These are phyloP conservation scores for Syzygium aqueum DNA, from an alignment of 345 rosid species.

Conservation along the genomic window DNA sequence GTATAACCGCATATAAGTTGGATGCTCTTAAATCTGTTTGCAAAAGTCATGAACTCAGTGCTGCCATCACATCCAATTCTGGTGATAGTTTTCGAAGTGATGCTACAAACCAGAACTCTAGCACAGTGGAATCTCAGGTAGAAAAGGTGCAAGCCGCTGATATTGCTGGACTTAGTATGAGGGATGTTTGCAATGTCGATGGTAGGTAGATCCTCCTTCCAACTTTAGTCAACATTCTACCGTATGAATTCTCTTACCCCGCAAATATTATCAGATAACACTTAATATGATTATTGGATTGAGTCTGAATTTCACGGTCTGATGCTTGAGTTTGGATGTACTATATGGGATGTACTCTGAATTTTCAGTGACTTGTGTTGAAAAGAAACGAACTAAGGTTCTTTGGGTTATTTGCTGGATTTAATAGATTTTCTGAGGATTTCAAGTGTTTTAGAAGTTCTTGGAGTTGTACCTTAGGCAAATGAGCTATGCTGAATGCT, in stretches of 20 bases:
- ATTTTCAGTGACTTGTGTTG: not conserved
- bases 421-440: not conserved
- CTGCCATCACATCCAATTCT: constrained; percentile 7
- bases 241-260: not conserved
- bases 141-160: constrained; percentile 17
- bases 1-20: constrained; percentile 70
- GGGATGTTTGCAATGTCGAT: constrained; percentile 9
- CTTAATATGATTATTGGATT: not conserved
- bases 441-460: not conserved
- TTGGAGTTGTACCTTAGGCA: not conserved
- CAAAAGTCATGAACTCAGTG: constrained; percentile 27
- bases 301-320: not conserved
- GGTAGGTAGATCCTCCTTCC: constrained; percentile 25
- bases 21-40: constrained; percentile 88
- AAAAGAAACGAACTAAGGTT: not conserved
- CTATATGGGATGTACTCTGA: not conserved
- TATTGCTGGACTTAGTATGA: constrained; percentile 17
- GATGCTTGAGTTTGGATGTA: not conserved
- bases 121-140: constrained; percentile 10
- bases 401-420: not conserved
- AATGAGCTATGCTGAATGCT: not conserved
- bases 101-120: constrained; percentile 18
- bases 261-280: not conserved
- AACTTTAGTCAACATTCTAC: not conserved
- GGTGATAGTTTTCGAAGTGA: constrained; percentile 13